Evolutionary conservation across 345 rosid genomes (phyloP).

Genomic region (Turnera subulata): DNA sequence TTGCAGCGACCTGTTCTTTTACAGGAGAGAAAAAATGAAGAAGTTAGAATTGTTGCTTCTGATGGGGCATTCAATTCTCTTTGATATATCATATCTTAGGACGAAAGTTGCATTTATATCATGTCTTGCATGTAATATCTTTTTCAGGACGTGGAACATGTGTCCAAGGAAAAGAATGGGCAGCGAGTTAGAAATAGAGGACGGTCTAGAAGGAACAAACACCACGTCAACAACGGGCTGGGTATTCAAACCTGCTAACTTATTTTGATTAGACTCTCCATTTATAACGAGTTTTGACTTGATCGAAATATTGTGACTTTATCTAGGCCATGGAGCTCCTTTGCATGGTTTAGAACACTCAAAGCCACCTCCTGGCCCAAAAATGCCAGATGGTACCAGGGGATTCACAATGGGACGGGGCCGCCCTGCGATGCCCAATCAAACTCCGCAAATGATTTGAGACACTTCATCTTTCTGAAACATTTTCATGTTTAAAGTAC

Average conservation of each 20-base stretch:
- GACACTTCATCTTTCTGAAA: not conserved
- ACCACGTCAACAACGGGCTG: conserved; percentile 42
- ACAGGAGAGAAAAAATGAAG: too few species aligned
- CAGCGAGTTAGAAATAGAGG: conserved; percentile 45
- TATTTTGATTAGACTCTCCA: not conserved
- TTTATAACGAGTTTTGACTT: not conserved
- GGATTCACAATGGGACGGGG: conserved; percentile 82
- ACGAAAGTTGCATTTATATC: too few species aligned
- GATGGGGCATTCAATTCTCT: too few species aligned
- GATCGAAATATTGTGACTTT: not conserved
- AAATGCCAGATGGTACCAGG: conserved; percentile 38
- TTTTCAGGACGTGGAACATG: conserved; percentile 48
- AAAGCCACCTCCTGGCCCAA: conserved; percentile 94
- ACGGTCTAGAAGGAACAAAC: conserved; percentile 47
- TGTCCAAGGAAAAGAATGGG: conserved; percentile 55
- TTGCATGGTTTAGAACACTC: conserved; percentile 46
- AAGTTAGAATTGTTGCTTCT: too few species aligned
- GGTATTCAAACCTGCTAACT: conserved; percentile 25
- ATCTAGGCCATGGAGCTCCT: conserved; percentile 62
- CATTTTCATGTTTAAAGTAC: not conserved
- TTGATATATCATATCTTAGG: too few species aligned
- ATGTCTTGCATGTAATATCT: too few species aligned
- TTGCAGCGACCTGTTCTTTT: too few species aligned
- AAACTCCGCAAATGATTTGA: conserved; percentile 14
- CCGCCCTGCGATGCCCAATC: conserved; percentile 33